These are phyloP conservation scores for Globisporangium solare DNA, from an alignment of 352 stramenopile genomes.

Conservation along the genomic window DNA sequence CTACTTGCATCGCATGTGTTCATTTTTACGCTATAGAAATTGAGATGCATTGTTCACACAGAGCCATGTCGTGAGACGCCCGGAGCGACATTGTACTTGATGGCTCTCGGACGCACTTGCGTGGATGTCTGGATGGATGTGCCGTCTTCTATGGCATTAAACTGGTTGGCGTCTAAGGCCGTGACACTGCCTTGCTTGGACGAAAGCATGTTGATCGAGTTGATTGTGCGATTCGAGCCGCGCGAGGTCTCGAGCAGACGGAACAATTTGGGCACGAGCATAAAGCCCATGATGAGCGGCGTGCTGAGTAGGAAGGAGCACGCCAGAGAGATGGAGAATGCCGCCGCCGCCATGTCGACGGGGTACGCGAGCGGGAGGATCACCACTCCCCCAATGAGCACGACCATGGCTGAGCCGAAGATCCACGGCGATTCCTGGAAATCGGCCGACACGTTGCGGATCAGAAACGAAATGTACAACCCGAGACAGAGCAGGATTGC, in stretches of 20 bases:
- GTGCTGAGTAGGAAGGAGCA: constrained; percentile 27
- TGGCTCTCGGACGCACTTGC: neutral
- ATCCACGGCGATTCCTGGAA: constrained; percentile 73
- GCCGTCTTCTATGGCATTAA: neutral
- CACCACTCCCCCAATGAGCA: constrained; percentile 44
- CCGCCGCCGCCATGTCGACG: constrained; percentile 27
- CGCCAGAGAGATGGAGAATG: constrained; percentile 35
- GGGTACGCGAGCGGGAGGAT: constrained; percentile 50
- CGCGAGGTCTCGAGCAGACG: constrained; percentile 19
- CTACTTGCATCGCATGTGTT: too few relatives aligned
- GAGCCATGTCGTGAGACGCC: neutral
- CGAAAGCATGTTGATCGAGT: neutral
- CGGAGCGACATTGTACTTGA: neutral
- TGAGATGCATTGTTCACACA: too few relatives aligned
- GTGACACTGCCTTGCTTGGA: neutral
- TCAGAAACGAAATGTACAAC: constrained; percentile 20
- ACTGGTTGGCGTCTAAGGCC: neutral
- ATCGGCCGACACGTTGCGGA: constrained; percentile 31
- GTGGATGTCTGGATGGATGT: neutral
- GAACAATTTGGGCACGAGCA: constrained; percentile 39
- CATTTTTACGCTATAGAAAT: too few relatives aligned
- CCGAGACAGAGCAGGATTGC: constrained; percentile 18
- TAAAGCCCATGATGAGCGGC: constrained; percentile 31
- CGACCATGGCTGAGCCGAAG: constrained; percentile 37
- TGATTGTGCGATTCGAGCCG: neutral